phyloP scores from a whole-genome alignment of 495 filamentous ascomycete species.

The Aspergillus taichungensis region DNA sequence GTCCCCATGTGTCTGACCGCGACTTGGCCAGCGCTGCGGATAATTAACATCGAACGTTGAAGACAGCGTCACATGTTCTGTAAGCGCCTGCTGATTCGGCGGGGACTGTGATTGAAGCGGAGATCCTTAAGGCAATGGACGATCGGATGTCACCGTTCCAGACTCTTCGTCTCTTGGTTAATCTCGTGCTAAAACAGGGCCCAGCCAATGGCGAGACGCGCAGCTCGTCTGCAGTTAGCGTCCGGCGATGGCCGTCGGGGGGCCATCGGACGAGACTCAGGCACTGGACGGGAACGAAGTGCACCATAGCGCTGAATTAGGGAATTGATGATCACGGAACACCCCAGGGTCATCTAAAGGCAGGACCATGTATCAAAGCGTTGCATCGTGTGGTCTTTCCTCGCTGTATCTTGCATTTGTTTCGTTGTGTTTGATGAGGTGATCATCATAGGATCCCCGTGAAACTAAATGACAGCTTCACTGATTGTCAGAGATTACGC shows the following conservation, averaged over 20 bases:
- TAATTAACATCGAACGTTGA: not conserved
- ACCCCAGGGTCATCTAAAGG: not conserved
- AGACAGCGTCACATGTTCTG: constrained; percentile 26
- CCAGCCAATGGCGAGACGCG: constrained; percentile 8
- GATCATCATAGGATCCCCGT: not conserved
- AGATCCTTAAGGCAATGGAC: constrained; percentile 2
- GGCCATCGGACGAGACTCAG: constrained; percentile 5
- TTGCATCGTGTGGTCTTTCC: constrained; percentile 5
- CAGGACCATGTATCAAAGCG: constrained; percentile 5
- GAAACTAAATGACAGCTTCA: constrained; percentile 1
- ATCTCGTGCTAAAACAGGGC: no score
- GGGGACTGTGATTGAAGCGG: constrained; percentile 1
- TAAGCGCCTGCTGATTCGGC: constrained; percentile 27
- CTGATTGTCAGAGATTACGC: not conserved
- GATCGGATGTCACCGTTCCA: constrained; percentile 4
- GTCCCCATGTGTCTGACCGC: no score
- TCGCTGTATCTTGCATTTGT: not conserved
- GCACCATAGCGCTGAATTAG: not conserved
- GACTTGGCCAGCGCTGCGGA: no score
- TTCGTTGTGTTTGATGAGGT: constrained; percentile 1
- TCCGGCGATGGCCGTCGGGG: constrained; percentile 5
- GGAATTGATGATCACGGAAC: constrained; percentile 4
- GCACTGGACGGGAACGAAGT: not conserved
- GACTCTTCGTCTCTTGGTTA: no score
- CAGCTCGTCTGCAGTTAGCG: constrained; percentile 1